phyloP scores from a whole-genome alignment of 805 yeast genomes.

The Teunomyces pallodes region DNA sequence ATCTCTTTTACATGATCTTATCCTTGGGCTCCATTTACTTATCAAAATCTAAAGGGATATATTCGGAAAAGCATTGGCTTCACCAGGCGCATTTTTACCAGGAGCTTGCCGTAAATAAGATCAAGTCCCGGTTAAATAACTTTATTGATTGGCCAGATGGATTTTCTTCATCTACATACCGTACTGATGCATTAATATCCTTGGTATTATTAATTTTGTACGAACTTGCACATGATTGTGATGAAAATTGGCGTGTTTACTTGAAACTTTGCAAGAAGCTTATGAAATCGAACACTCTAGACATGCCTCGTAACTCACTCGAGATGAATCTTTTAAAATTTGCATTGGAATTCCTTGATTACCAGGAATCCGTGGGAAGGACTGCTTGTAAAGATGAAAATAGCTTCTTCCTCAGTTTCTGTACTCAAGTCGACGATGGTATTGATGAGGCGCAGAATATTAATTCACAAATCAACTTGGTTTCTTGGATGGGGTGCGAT shows the following conservation, averaged over 20 bases:
- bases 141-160: slow-evolving; percentile 3
- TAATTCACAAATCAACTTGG: slow-evolving; percentile 10
- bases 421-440: slow-evolving; percentile 5
- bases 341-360: slow-evolving; percentile 22
- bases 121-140: slow-evolving; percentile 5
- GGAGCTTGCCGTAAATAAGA: slow-evolving; percentile 14
- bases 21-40: slow-evolving; percentile 26
- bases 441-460: neutral
- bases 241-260: slow-evolving; percentile 20
- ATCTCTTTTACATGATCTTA: slow-evolving; percentile 22
- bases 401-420: slow-evolving; percentile 18
- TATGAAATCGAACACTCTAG: slow-evolving; percentile 14
- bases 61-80: slow-evolving; percentile 16
- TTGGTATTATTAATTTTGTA: slow-evolving; percentile 21
- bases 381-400: slow-evolving; percentile 28
- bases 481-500: slow-evolving; percentile 35
- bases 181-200: slow-evolving; percentile 18
- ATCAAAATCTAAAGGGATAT: slow-evolving; percentile 12
- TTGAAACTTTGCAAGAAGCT: slow-evolving; percentile 17
- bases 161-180: slow-evolving; percentile 1
- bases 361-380: slow-evolving; percentile 27
- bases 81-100: slow-evolving; percentile 15
- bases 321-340: slow-evolving; percentile 20
- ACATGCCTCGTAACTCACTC: slow-evolving; percentile 15
- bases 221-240: slow-evolving; percentile 27